phyloP scores from a whole-genome alignment of 495 filamentous ascomycete species.

The Lasiosphaeriaceae sp. region DNA sequence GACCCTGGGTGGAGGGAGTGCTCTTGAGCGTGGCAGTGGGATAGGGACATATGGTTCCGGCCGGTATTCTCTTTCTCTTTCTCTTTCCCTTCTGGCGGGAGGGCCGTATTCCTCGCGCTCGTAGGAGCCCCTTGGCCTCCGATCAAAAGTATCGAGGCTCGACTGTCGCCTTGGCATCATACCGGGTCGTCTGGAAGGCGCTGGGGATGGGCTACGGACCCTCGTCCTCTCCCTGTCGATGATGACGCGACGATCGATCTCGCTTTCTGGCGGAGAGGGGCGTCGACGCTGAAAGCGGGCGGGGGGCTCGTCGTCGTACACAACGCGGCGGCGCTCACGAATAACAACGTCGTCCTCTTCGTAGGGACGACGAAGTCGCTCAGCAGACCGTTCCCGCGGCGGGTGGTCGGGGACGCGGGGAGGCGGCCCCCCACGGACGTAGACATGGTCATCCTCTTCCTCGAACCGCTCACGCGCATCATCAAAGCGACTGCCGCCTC shows the following conservation, averaged over 20 bases:
- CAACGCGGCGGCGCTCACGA: constrained; percentile 33
- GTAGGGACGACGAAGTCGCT: constrained; percentile 22
- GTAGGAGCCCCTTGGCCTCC: constrained; percentile 46
- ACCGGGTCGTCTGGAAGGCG: constrained; percentile 19
- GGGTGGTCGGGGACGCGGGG: constrained; percentile 6
- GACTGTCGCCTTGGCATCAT: constrained; percentile 37
- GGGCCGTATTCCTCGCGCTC: constrained; percentile 48
- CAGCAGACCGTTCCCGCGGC: constrained; percentile 28
- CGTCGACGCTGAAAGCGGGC: constrained; percentile 9
- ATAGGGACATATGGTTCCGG: constrained; percentile 49
- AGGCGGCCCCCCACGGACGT: constrained; percentile 13
- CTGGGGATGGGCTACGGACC: constrained; percentile 36
- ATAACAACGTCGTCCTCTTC: constrained; percentile 34
- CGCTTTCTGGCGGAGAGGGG: constrained; percentile 24
- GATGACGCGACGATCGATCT: constrained; percentile 29
- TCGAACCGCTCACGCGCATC: constrained; percentile 35
- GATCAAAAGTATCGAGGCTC: constrained; percentile 48
- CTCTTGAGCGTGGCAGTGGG: constrained; percentile 48
- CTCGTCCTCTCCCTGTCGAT: constrained; percentile 32
- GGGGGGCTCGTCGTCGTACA: constrained; percentile 35
- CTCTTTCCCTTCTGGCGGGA: constrained; percentile 22
- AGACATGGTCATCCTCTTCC: constrained; percentile 25
- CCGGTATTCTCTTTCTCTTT: constrained; percentile 32
- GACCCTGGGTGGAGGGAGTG: constrained; percentile 41
- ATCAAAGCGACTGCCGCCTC: constrained; percentile 27